These are phyloP conservation scores for bread wheat (Triticum aestivum) DNA, from an alignment of 176 grass and related monocot genomes.

Conservation along the genomic window IWGSC_CS_RefSeq_v2.1 NC_057803.1:461359370-461359869, in stretches of 20 bases:
- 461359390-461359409: no score
- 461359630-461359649: conserved; percentile 40
- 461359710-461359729: not conserved
- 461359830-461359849: conserved; percentile 23
- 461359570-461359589: conserved; percentile 36
- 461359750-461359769: conserved; percentile 22
- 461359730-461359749: conserved; percentile 4
- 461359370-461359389: not conserved
- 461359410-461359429: no score
- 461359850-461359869: conserved; percentile 58
- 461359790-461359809: not conserved
- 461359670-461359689: conserved; percentile 77
- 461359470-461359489: not conserved
- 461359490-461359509: not conserved
- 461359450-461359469: not conserved
- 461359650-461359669: conserved; percentile 32
- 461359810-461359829: not conserved
- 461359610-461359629: conserved; percentile 53
- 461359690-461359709: not conserved
- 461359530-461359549: conserved; percentile 38
- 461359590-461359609: conserved; percentile 31
- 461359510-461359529: conserved; percentile 57
- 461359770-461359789: not conserved
- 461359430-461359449: not conserved
- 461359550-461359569: conserved; percentile 51